Percentiles rank a stretch among this genome's conserved stretches.
phyloP scores from a whole-genome alignment of 73 alveolate species.

The Tetrahymena elliotti region DNA sequence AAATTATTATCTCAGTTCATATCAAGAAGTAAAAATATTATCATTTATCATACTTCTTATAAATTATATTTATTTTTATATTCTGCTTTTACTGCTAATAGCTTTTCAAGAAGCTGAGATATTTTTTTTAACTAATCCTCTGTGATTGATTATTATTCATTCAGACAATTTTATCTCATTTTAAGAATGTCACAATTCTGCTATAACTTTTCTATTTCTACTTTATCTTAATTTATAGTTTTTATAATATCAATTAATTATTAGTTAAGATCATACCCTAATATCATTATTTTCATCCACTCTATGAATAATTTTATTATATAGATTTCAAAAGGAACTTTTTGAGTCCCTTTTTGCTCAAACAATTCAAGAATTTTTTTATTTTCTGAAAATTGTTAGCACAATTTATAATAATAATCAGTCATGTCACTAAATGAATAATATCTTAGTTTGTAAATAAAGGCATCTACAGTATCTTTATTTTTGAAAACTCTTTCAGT shows the following conservation, averaged over 20 bases:
- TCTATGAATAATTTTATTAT: not conserved
- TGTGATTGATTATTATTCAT: not conserved
- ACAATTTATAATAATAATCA: not conserved
- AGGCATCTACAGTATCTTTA: not conserved
- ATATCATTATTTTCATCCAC: not conserved
- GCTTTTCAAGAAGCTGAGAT: not conserved
- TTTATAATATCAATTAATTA: not conserved
- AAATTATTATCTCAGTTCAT: too few relatives aligned
- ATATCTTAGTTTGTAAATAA: not conserved
- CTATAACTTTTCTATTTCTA: not conserved
- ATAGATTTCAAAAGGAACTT: not conserved
- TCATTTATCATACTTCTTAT: not conserved
- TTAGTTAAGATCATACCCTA: not conserved
- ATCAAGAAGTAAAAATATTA: too few relatives aligned
- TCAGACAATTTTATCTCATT: not conserved
- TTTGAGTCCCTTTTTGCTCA: not conserved
- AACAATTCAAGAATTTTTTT: not conserved
- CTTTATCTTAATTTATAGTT: not conserved
- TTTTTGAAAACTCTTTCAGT: not conserved
- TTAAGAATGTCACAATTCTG: not conserved
- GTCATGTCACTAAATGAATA: not conserved
- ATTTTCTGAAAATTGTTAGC: not conserved
- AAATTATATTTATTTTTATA: not conserved
- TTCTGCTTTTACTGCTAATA: not conserved
- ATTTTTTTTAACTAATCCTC: not conserved